These are phyloP conservation scores for Candida tetrigidarum DNA, from an alignment of 1,139 yeast species.

Conservation along the genomic window DNA sequence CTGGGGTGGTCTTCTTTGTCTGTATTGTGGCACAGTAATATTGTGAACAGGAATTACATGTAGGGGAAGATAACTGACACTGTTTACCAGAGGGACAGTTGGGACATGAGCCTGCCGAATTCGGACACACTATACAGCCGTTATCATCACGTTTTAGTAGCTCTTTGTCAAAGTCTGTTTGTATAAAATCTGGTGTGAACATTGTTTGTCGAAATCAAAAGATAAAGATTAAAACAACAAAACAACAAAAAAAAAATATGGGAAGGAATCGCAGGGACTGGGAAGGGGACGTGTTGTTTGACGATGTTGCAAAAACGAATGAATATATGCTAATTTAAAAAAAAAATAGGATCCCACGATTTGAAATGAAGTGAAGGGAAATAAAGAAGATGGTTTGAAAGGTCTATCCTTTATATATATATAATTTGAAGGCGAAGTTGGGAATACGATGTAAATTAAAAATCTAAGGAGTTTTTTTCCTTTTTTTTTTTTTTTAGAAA, in stretches of 20 bases:
- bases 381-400: not conserved
- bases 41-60: constrained; percentile 61
- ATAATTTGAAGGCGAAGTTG: not conserved
- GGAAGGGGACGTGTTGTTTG: not conserved
- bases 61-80: constrained; percentile 54
- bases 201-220: too few relatives aligned
- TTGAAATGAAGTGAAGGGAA: not conserved
- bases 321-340: not conserved
- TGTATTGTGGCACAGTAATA: constrained; percentile 49
- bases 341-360: not conserved
- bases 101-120: constrained; percentile 49
- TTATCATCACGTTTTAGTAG: constrained; percentile 21
- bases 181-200: constrained; percentile 4
- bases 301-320: not conserved
- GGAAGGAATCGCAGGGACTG: too few relatives aligned
- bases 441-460: not conserved
- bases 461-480: not conserved
- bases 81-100: constrained; percentile 54
- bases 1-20: constrained; percentile 21
- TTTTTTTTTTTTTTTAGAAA: not conserved
- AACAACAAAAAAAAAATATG: not conserved
- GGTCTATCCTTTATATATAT: not conserved
- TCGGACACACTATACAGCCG: constrained; percentile 57
- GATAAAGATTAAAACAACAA: too few relatives aligned
- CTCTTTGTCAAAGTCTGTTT: constrained; percentile 6